Percentiles rank a stretch among this genome's conserved stretches.
Evolutionary conservation across 805 yeast species (phyloP).

Genomic region (Schizosaccharomyces pombe): ASM294v3 CU329670.1:1885501-1886000

Average conservation of each 20-base stretch:
- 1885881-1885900: not conserved
- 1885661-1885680: constrained; percentile 43
- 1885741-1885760: constrained; percentile 27
- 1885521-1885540: constrained; percentile 50
- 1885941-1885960: not conserved
- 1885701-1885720: constrained; percentile 74
- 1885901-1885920: too few species aligned
- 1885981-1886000: not conserved
- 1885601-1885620: constrained; percentile 88
- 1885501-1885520: constrained; percentile 41
- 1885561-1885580: constrained; percentile 66
- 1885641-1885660: constrained; percentile 86
- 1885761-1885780: constrained; percentile 53
- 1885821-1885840: constrained; percentile 79
- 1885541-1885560: constrained; percentile 47
- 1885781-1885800: constrained; percentile 71
- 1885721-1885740: constrained; percentile 71
- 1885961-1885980: not conserved
- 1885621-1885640: constrained; percentile 87
- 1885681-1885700: constrained; percentile 47
- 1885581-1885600: constrained; percentile 91
- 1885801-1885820: constrained; percentile 76
- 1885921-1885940: too few species aligned
- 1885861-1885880: constrained; percentile 43
- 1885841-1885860: constrained; percentile 23